phyloP scores from a whole-genome alignment of 805 yeast species.

The Metschnikowia chrysomelidarum region DNA sequence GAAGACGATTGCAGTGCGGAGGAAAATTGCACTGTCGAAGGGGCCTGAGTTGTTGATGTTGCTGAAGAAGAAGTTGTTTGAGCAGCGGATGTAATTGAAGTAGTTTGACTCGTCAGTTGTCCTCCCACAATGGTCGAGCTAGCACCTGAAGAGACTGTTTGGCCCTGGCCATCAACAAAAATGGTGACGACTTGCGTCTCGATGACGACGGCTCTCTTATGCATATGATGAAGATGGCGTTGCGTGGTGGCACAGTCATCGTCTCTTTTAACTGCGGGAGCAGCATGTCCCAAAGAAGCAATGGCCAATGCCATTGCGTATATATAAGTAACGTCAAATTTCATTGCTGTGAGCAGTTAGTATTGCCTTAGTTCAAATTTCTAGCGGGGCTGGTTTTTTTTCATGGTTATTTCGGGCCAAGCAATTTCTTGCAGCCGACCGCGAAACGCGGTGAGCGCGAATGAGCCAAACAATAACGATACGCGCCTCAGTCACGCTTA shows the following conservation, averaged over 20 bases:
- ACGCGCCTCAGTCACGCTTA: background rate
- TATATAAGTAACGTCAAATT: slow-evolving; percentile 12
- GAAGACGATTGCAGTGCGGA: too few relatives aligned
- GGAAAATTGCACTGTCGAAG: slow-evolving; percentile 1
- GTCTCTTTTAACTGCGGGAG: slow-evolving; percentile 17
- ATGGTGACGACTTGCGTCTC: slow-evolving; percentile 44
- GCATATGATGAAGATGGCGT: slow-evolving; percentile 58
- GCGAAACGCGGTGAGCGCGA: slow-evolving; percentile 6
- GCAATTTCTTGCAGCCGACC: too few relatives aligned
- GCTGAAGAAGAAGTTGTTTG: slow-evolving; percentile 1
- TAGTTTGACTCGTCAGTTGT: background rate
- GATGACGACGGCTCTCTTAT: slow-evolving; percentile 56
- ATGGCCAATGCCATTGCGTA: slow-evolving; percentile 13
- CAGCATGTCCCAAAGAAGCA: slow-evolving; percentile 15
- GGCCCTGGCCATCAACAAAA: slow-evolving; percentile 44
- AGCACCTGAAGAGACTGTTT: slow-evolving; percentile 26
- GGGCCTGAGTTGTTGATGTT: slow-evolving; percentile 2
- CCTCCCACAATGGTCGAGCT: slow-evolving; percentile 5
- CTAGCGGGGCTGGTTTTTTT: too few relatives aligned
- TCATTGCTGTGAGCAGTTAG: slow-evolving; percentile 15
- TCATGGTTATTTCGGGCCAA: too few relatives aligned
- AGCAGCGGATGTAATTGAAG: slow-evolving; percentile 14
- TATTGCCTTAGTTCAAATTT: too few relatives aligned
- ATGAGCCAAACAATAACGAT: slow-evolving; percentile 6
- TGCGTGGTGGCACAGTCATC: slow-evolving; percentile 19